Conservation (phyloP, 495 filamentous ascomycete genomes). For the Penicillium roqueforti region DNA sequence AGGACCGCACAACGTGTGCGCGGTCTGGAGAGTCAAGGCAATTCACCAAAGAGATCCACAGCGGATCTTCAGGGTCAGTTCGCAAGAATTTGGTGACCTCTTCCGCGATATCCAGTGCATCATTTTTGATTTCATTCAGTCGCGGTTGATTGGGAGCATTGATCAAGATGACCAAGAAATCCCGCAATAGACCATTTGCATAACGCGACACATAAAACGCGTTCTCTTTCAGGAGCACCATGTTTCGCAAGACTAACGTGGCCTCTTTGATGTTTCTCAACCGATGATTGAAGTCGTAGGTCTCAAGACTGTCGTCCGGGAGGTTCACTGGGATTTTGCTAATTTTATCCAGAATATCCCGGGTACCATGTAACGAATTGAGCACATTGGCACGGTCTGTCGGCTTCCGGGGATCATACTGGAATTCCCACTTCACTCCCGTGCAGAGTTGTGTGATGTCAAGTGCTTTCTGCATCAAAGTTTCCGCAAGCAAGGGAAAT, state of each 20-base stretch:
- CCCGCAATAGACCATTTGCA: slow-evolving; percentile 60
- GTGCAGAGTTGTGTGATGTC: slow-evolving; percentile 72
- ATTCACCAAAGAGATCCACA: slow-evolving; percentile 70
- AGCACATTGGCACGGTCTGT: slow-evolving; percentile 65
- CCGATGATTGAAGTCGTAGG: slow-evolving; percentile 64
- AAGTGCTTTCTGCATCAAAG: slow-evolving; percentile 77
- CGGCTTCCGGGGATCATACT: slow-evolving; percentile 56
- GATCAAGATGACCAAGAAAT: slow-evolving; percentile 75
- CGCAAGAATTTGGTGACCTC: slow-evolving; percentile 76
- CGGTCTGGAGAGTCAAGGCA: slow-evolving; percentile 74
- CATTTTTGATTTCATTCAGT: slow-evolving; percentile 83
- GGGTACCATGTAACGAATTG: slow-evolving; percentile 59
- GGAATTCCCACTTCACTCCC: slow-evolving; percentile 73
- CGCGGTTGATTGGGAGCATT: slow-evolving; percentile 71
- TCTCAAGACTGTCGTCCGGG: slow-evolving; percentile 65
- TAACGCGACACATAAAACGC: slow-evolving; percentile 73
- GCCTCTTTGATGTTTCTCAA: slow-evolving; percentile 80
- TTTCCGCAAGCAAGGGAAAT: slow-evolving; percentile 85
- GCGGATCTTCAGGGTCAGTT: slow-evolving; percentile 64
- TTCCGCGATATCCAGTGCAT: slow-evolving; percentile 89
- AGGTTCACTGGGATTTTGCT: slow-evolving; percentile 52
- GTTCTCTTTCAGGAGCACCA: slow-evolving; percentile 87
- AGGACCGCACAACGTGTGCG: slow-evolving; percentile 76
- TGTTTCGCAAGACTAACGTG: slow-evolving; percentile 83
- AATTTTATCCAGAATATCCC: slow-evolving; percentile 67